A percentile compares a stretch with the other conserved stretches of the same genome.
phyloP scores from a whole-genome alignment of 768 basidiomycete species.

The Phallus indusiatus region DNA sequence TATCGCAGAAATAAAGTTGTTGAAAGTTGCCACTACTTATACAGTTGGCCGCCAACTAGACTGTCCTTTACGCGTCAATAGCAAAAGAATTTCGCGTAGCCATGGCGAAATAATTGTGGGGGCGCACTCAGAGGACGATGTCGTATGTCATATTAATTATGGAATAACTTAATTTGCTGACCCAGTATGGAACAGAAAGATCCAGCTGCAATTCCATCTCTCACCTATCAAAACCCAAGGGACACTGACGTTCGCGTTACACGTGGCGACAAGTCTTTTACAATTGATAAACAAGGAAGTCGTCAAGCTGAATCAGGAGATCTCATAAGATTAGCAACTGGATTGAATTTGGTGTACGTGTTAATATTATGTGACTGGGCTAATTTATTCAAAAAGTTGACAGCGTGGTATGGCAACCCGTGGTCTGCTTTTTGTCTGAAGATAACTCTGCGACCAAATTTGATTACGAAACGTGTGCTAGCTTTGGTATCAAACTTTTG shows the following conservation, averaged over 20 bases:
- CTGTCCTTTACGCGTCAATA: slow-evolving; percentile 36
- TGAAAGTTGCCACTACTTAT: slow-evolving; percentile 51
- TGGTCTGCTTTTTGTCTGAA: slow-evolving; percentile 40
- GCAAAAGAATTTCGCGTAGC: slow-evolving; percentile 55
- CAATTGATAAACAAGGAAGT: slow-evolving; percentile 29
- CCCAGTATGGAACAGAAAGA: slow-evolving; percentile 31
- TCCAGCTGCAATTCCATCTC: slow-evolving; percentile 35
- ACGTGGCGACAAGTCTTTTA: slow-evolving; percentile 26
- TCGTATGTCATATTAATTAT: slow-evolving; percentile 32
- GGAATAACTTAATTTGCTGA: neutral
- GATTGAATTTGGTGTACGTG: slow-evolving; percentile 39
- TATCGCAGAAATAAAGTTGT: slow-evolving; percentile 41
- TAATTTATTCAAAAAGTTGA: too few relatives aligned
- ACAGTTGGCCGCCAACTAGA: slow-evolving; percentile 46
- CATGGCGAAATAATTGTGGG: slow-evolving; percentile 54
- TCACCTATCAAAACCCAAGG: slow-evolving; percentile 40
- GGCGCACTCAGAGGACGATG: slow-evolving; percentile 39
- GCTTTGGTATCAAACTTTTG: slow-evolving; percentile 47
- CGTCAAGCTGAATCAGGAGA: slow-evolving; percentile 48
- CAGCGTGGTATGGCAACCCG: slow-evolving; percentile 42
- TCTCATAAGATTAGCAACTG: slow-evolving; percentile 34
- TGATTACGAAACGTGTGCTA: slow-evolving; percentile 13
- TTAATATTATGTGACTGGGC: too few relatives aligned
- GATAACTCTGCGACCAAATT: slow-evolving; percentile 27
- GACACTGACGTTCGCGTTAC: slow-evolving; percentile 36